These are phyloP conservation scores for Ustanciosporium gigantosporum DNA, from an alignment of 1,284 basidiomycete species.

Conservation along the genomic window DNA sequence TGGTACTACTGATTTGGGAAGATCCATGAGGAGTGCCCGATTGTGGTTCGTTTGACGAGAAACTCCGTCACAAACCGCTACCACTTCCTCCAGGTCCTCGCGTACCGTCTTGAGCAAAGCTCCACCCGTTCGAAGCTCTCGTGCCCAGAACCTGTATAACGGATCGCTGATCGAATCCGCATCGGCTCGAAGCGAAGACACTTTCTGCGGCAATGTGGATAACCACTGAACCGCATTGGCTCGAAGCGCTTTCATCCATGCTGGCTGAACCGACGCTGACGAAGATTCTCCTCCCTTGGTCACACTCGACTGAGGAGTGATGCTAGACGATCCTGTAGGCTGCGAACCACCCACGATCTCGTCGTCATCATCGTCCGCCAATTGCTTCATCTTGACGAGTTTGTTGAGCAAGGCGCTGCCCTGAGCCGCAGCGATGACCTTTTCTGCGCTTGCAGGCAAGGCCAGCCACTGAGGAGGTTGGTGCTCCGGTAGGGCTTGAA, in stretches of 20 bases:
- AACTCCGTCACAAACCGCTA: conserved; percentile 39
- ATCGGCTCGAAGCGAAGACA: conserved; percentile 22
- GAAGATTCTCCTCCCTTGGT: not conserved
- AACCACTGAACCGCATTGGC: conserved; percentile 48
- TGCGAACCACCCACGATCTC: conserved; percentile 7
- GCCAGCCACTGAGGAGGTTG: conserved; percentile 59
- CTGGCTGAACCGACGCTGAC: conserved; percentile 40
- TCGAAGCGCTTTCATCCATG: conserved; percentile 53
- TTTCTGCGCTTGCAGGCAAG: conserved; percentile 56
- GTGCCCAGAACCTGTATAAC: conserved; percentile 57
- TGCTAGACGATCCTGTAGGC: not conserved
- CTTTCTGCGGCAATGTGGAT: conserved; percentile 17
- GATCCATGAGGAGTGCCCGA: conserved; percentile 40
- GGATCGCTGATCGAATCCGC: conserved; percentile 47
- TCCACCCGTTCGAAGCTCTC: conserved; percentile 47
- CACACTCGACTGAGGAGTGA: not conserved
- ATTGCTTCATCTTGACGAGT: conserved; percentile 53
- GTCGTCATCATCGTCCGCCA: conserved; percentile 53
- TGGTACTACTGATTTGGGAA: conserved; percentile 51
- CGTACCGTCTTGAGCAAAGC: conserved; percentile 42
- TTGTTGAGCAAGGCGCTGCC: conserved; percentile 47
- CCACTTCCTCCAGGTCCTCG: conserved; percentile 44
- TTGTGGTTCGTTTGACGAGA: conserved; percentile 55
- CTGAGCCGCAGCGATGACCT: conserved; percentile 54
- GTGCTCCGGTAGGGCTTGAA: conserved; percentile 53